Conservation (phyloP, 768 basidiomycete species). For the Termitomyces sp. region DNA sequence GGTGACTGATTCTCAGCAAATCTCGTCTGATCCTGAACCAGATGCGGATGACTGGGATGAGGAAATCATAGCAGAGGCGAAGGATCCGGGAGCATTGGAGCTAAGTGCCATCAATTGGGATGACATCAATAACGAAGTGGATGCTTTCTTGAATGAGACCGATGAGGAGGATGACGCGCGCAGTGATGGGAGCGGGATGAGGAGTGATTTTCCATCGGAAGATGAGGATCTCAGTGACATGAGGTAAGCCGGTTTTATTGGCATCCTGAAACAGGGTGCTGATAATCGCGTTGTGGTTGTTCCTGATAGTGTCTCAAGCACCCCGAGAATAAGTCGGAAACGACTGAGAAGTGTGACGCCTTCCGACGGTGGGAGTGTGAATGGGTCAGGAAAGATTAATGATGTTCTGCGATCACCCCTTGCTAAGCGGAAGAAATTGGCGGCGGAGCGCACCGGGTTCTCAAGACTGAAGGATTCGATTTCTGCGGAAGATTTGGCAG, state of each 20-base stretch:
- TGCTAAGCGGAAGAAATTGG: constrained; percentile 76
- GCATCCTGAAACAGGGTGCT: neutral
- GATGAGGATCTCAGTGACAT: constrained; percentile 50
- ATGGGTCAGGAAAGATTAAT: constrained; percentile 26
- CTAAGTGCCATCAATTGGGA: constrained; percentile 72
- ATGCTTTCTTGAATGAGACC: constrained; percentile 80
- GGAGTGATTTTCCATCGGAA: constrained; percentile 39
- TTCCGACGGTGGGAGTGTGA: constrained; percentile 42
- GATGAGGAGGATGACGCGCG: constrained; percentile 53
- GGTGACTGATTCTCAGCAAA: constrained; percentile 36
- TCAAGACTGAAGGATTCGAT: constrained; percentile 69
- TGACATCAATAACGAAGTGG: constrained; percentile 81
- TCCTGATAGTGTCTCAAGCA: constrained; percentile 30
- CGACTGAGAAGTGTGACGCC: constrained; percentile 70
- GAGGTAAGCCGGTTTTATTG: constrained; percentile 18
- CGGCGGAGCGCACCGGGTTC: constrained; percentile 54
- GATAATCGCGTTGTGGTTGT: neutral
- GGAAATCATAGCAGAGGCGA: constrained; percentile 25
- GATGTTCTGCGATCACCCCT: constrained; percentile 59
- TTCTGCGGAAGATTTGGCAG: constrained; percentile 44
- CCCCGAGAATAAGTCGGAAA: constrained; percentile 54
- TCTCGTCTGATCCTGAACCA: constrained; percentile 62
- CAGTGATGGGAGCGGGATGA: constrained; percentile 37
- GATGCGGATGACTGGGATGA: constrained; percentile 67
- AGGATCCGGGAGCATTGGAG: constrained; percentile 34